Evolutionary conservation across 352 stramenopile genomes (phyloP).

Genomic region (Globisporangium sylvaticum): DNA sequence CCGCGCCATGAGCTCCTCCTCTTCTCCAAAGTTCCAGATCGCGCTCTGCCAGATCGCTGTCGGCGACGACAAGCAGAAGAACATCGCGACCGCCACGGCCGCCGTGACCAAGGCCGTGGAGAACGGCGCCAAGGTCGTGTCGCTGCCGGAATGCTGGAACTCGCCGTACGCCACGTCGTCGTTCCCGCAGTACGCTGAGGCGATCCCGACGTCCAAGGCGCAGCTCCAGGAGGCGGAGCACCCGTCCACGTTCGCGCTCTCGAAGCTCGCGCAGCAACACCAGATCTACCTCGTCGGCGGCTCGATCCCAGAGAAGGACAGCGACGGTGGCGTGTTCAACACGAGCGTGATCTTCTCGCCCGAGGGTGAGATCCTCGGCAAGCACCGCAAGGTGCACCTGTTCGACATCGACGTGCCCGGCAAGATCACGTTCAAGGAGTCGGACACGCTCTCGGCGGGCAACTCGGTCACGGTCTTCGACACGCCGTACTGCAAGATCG

Average conservation of each 20-base stretch:
- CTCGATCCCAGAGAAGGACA: slow-evolving; percentile 92
- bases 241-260: slow-evolving; percentile 86
- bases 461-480: slow-evolving; percentile 85
- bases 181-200: slow-evolving; percentile 98
- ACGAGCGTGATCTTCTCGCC: slow-evolving; percentile 97
- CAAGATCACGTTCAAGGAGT: slow-evolving; percentile 99
- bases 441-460: slow-evolving; percentile 95
- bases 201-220: slow-evolving; percentile 80
- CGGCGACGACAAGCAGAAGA: slow-evolving; percentile 77
- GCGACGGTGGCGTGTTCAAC: slow-evolving; percentile 94
- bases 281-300: slow-evolving; percentile 96
- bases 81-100: slow-evolving; percentile 73
- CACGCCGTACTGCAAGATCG: slow-evolving; percentile 91
- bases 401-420: slow-evolving; percentile 99
- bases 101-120: slow-evolving; percentile 62
- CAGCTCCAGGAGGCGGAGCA: slow-evolving; percentile 56
- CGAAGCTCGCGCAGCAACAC: slow-evolving; percentile 85
- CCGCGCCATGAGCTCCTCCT: slow-evolving; percentile 35
- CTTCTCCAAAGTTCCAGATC: slow-evolving; percentile 80
- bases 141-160: slow-evolving; percentile 96
- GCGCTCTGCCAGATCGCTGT: slow-evolving; percentile 96
- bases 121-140: slow-evolving; percentile 87
- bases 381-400: slow-evolving; percentile 99
- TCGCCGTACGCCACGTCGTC: slow-evolving; percentile 96
- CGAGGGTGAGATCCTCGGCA: slow-evolving; percentile 92